These are phyloP conservation scores for Trematosphaeria pertusa DNA, from an alignment of 2,329 filamentous ascomycete species.

Conservation along the genomic window DNA sequence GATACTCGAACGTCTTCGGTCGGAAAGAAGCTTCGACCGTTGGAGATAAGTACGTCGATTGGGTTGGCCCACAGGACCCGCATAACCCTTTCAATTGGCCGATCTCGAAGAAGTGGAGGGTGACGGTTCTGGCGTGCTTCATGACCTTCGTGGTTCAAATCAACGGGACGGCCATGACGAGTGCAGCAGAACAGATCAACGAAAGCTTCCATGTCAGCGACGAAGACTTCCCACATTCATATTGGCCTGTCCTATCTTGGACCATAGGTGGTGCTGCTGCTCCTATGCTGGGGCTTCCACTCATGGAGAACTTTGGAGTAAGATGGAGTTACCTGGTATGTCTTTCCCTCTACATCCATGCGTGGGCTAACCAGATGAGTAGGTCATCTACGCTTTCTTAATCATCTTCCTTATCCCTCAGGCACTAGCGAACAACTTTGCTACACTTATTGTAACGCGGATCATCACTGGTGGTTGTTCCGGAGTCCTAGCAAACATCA, in stretches of 20 bases:
- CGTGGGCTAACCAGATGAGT: constrained; percentile 10
- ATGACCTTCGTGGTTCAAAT: constrained; percentile 47
- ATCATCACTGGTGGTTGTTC: constrained; percentile 55
- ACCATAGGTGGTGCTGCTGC: constrained; percentile 52
- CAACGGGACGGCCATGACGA: constrained; percentile 43
- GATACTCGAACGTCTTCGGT: not conserved
- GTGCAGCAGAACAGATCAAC: constrained; percentile 44
- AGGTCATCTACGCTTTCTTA: constrained; percentile 49
- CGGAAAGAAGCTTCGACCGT: not conserved
- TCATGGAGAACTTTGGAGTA: constrained; percentile 55
- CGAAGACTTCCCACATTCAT: constrained; percentile 48
- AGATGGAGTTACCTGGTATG: constrained; percentile 52
- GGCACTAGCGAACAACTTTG: constrained; percentile 54
- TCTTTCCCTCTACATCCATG: not conserved
- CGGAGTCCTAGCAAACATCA: constrained; percentile 52
- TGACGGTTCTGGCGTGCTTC: constrained; percentile 52
- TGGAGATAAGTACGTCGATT: constrained; percentile 15
- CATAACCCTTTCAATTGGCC: constrained; percentile 52
- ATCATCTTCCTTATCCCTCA: constrained; percentile 53
- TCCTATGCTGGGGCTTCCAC: constrained; percentile 50
- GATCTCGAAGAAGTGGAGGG: constrained; percentile 49
- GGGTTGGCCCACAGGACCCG: constrained; percentile 31
- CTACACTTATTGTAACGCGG: constrained; percentile 53
- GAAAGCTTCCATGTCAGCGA: constrained; percentile 50
- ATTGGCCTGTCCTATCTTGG: constrained; percentile 52